These are phyloP conservation scores for Nothophoma quercina DNA, from an alignment of 2,329 filamentous ascomycete species.

Conservation along the genomic window DNA sequence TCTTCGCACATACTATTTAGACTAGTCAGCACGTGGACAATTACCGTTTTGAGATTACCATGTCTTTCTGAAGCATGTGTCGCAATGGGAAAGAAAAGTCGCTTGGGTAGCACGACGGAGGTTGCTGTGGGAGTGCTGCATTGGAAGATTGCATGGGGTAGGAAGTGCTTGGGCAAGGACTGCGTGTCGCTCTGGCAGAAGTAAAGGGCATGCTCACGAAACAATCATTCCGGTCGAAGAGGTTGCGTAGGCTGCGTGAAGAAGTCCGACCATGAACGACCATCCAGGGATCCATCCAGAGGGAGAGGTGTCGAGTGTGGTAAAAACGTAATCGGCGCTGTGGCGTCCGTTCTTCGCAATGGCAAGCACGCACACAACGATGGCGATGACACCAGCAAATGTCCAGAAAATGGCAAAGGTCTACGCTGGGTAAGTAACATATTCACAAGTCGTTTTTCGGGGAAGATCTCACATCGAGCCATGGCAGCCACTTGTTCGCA, in stretches of 20 bases:
- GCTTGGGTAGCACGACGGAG: constrained; percentile 19
- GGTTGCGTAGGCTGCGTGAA: constrained; percentile 76
- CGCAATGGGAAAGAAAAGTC: constrained; percentile 27
- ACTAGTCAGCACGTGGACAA: constrained; percentile 36
- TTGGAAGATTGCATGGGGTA: constrained; percentile 31
- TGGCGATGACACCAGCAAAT: constrained; percentile 72
- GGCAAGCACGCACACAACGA: constrained; percentile 68
- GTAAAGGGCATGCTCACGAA: constrained; percentile 61
- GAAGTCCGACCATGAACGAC: constrained; percentile 76
- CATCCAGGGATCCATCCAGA: constrained; percentile 76
- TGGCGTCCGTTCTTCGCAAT: constrained; percentile 74
- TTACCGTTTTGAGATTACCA: constrained; percentile 20
- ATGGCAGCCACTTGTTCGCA: constrained; percentile 62
- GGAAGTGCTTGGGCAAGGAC: constrained; percentile 17
- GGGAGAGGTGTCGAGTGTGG: constrained; percentile 68
- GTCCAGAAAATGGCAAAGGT: constrained; percentile 79
- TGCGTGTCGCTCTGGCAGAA: constrained; percentile 43
- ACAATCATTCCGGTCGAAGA: constrained; percentile 83
- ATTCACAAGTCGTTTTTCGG: constrained; percentile 18
- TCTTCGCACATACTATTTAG: constrained; percentile 77
- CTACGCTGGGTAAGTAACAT: constrained; percentile 50
- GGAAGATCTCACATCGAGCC: constrained; percentile 69
- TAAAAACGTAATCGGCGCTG: constrained; percentile 69
- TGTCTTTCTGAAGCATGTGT: constrained; percentile 22
- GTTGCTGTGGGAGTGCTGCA: constrained; percentile 28